phyloP scores from a whole-genome alignment of 257 asterid species.

The Handroanthus guayacan region DNA sequence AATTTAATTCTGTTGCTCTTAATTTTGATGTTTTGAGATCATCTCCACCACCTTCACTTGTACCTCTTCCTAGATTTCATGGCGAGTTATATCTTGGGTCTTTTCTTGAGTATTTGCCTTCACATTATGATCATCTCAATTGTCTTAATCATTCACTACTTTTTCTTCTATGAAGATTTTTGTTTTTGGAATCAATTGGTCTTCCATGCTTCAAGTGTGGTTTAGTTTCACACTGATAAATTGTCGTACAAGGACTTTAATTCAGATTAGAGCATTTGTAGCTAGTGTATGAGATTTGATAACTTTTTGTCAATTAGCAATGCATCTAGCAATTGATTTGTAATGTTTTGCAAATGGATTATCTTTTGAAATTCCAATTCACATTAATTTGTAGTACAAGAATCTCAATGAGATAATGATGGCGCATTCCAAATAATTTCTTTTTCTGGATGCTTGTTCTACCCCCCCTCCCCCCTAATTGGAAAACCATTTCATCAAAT shows the following conservation, averaged over 20 bases:
- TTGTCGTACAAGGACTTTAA: conserved; percentile 9
- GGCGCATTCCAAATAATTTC: neutral
- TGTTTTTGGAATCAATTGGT: neutral
- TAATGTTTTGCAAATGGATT: neutral
- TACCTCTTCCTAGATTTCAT: neutral
- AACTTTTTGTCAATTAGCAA: neutral
- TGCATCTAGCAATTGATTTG: neutral
- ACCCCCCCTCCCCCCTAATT: neutral
- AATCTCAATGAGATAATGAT: neutral
- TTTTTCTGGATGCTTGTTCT: neutral
- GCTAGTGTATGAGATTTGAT: neutral
- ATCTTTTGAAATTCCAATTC: neutral
- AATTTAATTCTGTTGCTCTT: too few species aligned
- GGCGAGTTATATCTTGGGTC: neutral
- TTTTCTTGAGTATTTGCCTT: neutral
- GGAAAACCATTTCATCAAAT: neutral
- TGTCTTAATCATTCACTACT: neutral
- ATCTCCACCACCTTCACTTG: neutral
- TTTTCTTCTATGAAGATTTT: neutral
- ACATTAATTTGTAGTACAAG: neutral
- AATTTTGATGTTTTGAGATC: too few species aligned
- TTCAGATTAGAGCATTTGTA: neutral
- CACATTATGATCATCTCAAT: neutral
- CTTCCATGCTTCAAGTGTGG: neutral
- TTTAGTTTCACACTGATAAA: neutral